Evolutionary conservation across 2,329 filamentous ascomycete genomes (phyloP), one percentile per base, ranked within the genome.

Genomic region (Cyanodermella asteris): DNA sequence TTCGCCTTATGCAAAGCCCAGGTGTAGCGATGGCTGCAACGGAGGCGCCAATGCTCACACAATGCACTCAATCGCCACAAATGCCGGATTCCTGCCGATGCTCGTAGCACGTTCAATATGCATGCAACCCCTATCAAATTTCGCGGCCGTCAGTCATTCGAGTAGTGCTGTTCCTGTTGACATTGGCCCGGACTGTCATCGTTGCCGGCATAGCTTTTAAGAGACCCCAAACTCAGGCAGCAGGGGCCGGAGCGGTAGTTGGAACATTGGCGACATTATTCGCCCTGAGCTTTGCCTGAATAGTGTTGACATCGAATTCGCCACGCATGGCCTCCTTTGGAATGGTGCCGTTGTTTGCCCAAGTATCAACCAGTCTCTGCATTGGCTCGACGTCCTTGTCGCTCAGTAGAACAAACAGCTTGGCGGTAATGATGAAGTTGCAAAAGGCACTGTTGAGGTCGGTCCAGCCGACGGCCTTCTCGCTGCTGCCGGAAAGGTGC

Each of bases 11-110:
- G 35, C 76, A 87, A 15, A 91, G 81, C 47, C 87, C 97, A 51
- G 97, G 94, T 47, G 84, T 94, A 60, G 87, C 97, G 56, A 97
- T 97, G 87, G 94, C 91, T 46, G 78, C 82, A 8, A 91, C 81
- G 1, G 57, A 93, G 41, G 72, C 72, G 35, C 5, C 32, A 97
- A 60, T 97, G 97, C 53, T 84, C 80, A 34, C 94, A 91, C 59
- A 90, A 78, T 64, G 84, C 91, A 54, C 9, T 18, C 20, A 1
- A 9, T 30, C 14, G n/a, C 9, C 12, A 7, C 13, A 5, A 11
- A n/a, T 4, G 11, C 2, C 6, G 6, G n/a, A 7, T n/a, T 21
- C 9, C 27, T 22, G 7, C 24, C 12, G n/a, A n/a, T n/a, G n/a
- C n/a, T n/a, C n/a, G n/a, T 12, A 22, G 4, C 12, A 10, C 14